Base-by-base conservation (phyloP, 768 basidiomycete genomes). In the Amanita exitialis region DNA sequence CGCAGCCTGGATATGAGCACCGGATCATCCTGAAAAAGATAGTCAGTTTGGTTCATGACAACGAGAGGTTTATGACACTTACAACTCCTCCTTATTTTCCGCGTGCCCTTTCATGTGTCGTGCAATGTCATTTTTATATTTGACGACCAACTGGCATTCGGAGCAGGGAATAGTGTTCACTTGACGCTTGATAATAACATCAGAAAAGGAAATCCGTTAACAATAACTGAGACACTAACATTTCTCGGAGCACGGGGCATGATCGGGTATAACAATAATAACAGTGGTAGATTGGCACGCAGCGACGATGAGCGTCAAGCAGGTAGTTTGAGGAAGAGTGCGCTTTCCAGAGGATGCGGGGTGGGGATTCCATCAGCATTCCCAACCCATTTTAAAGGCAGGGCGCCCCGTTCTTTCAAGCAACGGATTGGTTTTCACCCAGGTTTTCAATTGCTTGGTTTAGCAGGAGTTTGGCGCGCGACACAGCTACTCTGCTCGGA, bases 381-480 rank as follows among this genome's bases (percentile, higher is more conserved):
- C 21, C 34, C 5, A 7, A 7, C 46, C 34, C 32, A n/a, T 23
- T 47, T 47, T 47, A 47, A 47, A 47, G 21, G 32, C 34, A 37
- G 34, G 46, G n/a, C 20, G 10, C 34, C 35, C 3, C 20, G 20
- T 25, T n/a, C 46, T 20, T 47, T 23, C 28, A 47, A 21, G 18
- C 35, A 23, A 37, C 20, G 46, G 46, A 47, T 47, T 47, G 34
- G 46, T 37, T 34, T 37, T 47, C 34, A 21, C 34, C 46, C 34
- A 37, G 35, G 15, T 37, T 37, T 47, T 47, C 5, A 20, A 20
- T 47, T 47, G 13, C 46, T 37, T 35, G 9, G 8, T 47, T 20
- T 47, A 23, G 46, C 10, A 47, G 34, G 18, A 13, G 46, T 47
- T 37, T 21, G 21, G 28, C 8, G 21, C 13, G n/a, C 8, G 4